A percentile compares a stretch with the other conserved stretches of the same genome.
Conservation (phyloP, 2,329 filamentous ascomycete genomes). For the Aureobasidium leucospermi region DNA sequence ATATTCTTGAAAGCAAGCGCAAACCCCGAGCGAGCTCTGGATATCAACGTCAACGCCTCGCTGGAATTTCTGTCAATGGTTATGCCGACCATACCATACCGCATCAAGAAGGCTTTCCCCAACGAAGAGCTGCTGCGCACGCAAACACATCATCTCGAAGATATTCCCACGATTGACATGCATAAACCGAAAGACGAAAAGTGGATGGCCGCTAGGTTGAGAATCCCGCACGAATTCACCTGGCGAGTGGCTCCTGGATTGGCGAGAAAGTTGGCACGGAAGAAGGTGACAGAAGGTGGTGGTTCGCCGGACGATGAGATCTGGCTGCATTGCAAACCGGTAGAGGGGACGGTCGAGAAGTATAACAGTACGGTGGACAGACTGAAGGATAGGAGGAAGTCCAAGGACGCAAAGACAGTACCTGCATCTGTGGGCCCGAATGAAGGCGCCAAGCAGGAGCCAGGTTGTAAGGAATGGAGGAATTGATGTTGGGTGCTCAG, state of each 20-base stretch:
- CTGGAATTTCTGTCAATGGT: constrained; percentile 55
- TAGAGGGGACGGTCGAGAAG: not conserved
- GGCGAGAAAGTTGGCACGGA: constrained; percentile 32
- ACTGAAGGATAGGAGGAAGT: not conserved
- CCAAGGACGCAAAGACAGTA: not conserved
- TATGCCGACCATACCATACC: constrained; percentile 40
- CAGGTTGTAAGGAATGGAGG: not conserved
- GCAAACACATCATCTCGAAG: constrained; percentile 29
- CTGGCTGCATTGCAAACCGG: constrained; percentile 46
- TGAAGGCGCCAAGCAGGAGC: not conserved
- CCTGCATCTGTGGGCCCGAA: not conserved
- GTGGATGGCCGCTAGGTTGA: constrained; percentile 51
- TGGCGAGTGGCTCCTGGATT: constrained; percentile 42
- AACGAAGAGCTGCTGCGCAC: constrained; percentile 45
- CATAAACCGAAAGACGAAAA: constrained; percentile 49
- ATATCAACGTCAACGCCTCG: constrained; percentile 55
- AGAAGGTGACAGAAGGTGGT: constrained; percentile 30
- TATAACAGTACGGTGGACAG: not conserved
- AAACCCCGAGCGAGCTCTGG: constrained; percentile 55
- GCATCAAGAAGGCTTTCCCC: constrained; percentile 45
- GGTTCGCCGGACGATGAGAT: constrained; percentile 41
- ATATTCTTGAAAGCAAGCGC: constrained; percentile 56
- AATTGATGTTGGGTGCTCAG: not conserved
- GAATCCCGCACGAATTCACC: constrained; percentile 52
- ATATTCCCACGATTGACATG: constrained; percentile 40